A percentile compares a stretch with the other conserved stretches of the same genome.
These are phyloP conservation scores for Botrytis fragariae DNA, from an alignment of 2,329 filamentous ascomycete genomes.

Conservation along the genomic window DNA sequence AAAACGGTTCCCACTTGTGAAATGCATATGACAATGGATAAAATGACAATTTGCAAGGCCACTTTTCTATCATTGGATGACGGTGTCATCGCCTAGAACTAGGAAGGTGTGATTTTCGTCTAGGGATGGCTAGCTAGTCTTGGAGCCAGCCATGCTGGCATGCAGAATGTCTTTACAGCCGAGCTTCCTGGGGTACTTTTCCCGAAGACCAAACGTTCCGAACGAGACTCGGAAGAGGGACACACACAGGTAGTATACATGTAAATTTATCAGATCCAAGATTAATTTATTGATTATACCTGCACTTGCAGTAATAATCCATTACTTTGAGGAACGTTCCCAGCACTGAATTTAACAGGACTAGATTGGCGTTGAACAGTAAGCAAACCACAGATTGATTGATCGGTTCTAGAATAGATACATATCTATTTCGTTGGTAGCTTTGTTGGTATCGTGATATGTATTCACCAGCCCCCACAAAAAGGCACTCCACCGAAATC, in stretches of 20 bases:
- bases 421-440: neutral
- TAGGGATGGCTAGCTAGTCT: slow-evolving; percentile 8
- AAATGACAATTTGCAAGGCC: neutral
- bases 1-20: neutral
- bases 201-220: neutral
- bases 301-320: neutral
- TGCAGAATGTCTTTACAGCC: slow-evolving; percentile 9
- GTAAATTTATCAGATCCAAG: neutral
- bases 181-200: slow-evolving; percentile 12
- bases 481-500: neutral
- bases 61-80: slow-evolving; percentile 5
- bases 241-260: neutral
- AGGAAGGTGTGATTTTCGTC: slow-evolving; percentile 13
- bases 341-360: neutral
- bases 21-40: neutral
- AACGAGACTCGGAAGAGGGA: neutral
- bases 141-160: slow-evolving; percentile 10
- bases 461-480: neutral
- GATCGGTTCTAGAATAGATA: neutral
- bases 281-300: neutral
- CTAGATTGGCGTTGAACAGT: neutral
- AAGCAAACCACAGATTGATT: neutral
- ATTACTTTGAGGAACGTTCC: neutral
- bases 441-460: neutral
- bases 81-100: neutral